Base-by-base conservation (phyloP, 2,329 filamentous ascomycete genomes). In the Botryosphaeria dothidea region DNA sequence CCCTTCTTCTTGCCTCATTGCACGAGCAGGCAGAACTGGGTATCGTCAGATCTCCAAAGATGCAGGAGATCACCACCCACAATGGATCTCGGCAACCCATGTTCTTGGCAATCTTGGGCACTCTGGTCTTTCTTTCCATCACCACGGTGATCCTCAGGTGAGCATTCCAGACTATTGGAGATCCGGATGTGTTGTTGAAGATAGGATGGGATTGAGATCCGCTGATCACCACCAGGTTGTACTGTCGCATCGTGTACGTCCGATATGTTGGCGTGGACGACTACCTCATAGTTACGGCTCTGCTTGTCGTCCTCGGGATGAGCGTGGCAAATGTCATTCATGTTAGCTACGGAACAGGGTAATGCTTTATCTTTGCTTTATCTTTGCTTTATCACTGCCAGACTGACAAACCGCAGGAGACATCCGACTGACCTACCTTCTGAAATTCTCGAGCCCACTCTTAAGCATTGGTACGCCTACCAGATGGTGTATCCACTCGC, bases 381-480 rank as follows among this genome's bases (percentile, higher is more conserved):
- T n/a, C n/a, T n/a, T n/a, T n/a, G n/a, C n/a, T n/a, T n/a, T n/a
- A n/a, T n/a, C n/a, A n/a, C n/a, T n/a, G n/a, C n/a, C n/a, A n/a
- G n/a, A n/a, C 45, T 64, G 15, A 64, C 31, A 1, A 17, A 34
- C n/a, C 1, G 7, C 21, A 70, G 68, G 27, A 66, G 62, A 34
- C 69, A 68, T 48, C 46, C 57, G 19, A 29, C 63, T 6, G 68
- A 69, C 64, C 25, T 70, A 3, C 49, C 66, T n/a, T 34, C 66
- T 13, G 61, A 51, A 13, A 67, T 68, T 41, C 61, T 69, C 21
- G 60, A 69, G 19, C 69, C 69, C 38, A 71, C 68, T 1, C 38
- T 71, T 21, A 71, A 70, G 54, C 68, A 69, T 52, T 71, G 69
- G 68, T 72, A 71, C 57, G 68, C 70, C 8, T 72, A 71, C 62